phyloP scores from a whole-genome alignment of 306 rosid species.

The Fragaria ananassa region DNA sequence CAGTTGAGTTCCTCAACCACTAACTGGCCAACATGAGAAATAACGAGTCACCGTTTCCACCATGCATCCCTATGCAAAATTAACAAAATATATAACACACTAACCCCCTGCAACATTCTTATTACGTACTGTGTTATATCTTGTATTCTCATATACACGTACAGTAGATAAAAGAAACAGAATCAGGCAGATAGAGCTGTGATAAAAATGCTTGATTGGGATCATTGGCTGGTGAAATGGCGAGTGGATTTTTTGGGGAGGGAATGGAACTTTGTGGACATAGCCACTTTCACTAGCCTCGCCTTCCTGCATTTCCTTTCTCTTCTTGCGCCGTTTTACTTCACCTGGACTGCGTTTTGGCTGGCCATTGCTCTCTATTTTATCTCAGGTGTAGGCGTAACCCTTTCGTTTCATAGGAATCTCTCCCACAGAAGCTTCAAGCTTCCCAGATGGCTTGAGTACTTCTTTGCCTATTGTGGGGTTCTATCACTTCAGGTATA shows the following conservation, averaged over 20 bases:
- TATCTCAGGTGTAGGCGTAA: constrained; percentile 68
- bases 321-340: constrained; percentile 68
- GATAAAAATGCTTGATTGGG: background rate
- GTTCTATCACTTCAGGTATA: constrained; percentile 74
- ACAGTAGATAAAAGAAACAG: background rate
- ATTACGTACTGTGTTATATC: background rate
- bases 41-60: no score
- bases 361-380: constrained; percentile 54
- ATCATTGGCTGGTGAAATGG: constrained; percentile 8
- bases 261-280: constrained; percentile 64
- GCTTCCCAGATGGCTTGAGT: constrained; percentile 88
- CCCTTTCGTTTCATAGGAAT: constrained; percentile 71
- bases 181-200: background rate
- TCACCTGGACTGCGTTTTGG: constrained; percentile 68
- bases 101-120: no score
- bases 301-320: constrained; percentile 43
- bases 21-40: no score
- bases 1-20: no score
- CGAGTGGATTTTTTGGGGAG: constrained; percentile 43
- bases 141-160: background rate
- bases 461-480: constrained; percentile 73
- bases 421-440: constrained; percentile 38
- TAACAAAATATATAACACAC: no score
- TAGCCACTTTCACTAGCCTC: constrained; percentile 33
- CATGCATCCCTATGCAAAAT: no score